Percentiles rank a stretch among this genome's conserved stretches.
Evolutionary conservation across 192 early-diverging fungal species (phyloP).

Genomic region (Cladochytrium replicatum): DNA sequence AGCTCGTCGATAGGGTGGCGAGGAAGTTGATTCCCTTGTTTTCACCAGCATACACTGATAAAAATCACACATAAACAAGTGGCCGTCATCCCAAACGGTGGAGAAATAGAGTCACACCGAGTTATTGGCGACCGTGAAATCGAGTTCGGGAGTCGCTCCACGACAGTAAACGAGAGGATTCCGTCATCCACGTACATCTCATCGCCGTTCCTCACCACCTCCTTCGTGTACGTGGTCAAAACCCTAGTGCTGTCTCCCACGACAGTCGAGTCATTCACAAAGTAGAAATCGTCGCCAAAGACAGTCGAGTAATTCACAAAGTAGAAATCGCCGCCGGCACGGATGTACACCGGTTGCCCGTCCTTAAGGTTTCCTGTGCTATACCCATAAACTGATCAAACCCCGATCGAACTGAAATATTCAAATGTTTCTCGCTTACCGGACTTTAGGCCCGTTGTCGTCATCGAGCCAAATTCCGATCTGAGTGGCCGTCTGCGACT

Average conservation of each 20-base stretch:
- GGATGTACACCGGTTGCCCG: constrained; percentile 30
- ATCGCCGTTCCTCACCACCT: constrained; percentile 44
- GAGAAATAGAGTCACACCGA: constrained; percentile 26
- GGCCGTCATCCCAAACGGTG: not conserved
- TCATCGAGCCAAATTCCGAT: constrained; percentile 51
- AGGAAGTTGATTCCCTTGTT: constrained; percentile 54
- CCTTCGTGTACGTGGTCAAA: constrained; percentile 38
- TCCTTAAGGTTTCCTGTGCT: constrained; percentile 38
- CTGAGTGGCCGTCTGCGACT: constrained; percentile 22
- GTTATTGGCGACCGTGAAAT: constrained; percentile 37
- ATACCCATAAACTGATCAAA: too few species aligned
- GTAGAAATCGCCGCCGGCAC: constrained; percentile 39
- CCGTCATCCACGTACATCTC: constrained; percentile 82
- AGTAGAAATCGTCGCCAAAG: constrained; percentile 42
- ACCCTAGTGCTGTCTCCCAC: constrained; percentile 43
- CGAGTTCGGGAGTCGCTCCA: constrained; percentile 46
- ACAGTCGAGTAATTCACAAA: constrained; percentile 42
- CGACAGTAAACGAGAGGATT: constrained; percentile 86
- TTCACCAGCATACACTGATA: constrained; percentile 32
- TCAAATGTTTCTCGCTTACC: constrained; percentile 23
- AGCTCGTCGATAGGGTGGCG: constrained; percentile 40
- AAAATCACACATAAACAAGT: too few species aligned
- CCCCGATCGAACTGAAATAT: too few species aligned
- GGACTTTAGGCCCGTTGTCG: constrained; percentile 51
- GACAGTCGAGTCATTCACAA: constrained; percentile 40